Percentiles rank a stretch among this genome's conserved stretches.
These are phyloP conservation scores for Ashbya aceris DNA, from an alignment of 1,139 yeast genomes.

Conservation along the genomic window DNA sequence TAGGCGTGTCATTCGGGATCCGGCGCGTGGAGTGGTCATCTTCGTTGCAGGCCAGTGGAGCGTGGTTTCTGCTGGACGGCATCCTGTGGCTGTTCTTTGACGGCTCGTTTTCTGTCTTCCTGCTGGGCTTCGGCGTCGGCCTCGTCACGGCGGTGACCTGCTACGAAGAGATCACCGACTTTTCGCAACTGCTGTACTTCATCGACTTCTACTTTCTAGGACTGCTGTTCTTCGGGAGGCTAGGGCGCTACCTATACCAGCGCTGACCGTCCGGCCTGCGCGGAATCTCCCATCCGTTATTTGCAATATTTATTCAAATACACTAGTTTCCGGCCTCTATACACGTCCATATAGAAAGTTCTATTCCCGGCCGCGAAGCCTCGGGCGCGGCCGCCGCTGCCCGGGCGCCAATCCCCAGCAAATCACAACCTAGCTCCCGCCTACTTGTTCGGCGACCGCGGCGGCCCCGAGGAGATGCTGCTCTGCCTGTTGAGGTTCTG, in stretches of 20 bases:
- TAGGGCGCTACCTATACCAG: constrained; percentile 43
- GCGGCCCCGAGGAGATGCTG: constrained; percentile 30
- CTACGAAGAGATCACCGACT: constrained; percentile 20
- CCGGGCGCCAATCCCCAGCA: not conserved
- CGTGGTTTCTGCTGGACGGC: constrained; percentile 70
- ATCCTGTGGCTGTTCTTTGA: constrained; percentile 76
- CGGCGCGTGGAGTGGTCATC: constrained; percentile 75
- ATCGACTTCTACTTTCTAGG: constrained; percentile 56
- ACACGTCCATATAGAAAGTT: too few species aligned
- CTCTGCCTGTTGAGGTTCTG: constrained; percentile 22
- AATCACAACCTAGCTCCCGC: not conserved
- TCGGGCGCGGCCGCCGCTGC: not conserved
- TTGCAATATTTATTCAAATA: too few species aligned
- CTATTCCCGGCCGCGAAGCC: too few species aligned
- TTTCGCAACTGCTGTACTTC: constrained; percentile 24
- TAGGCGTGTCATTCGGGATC: constrained; percentile 79
- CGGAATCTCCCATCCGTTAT: too few species aligned
- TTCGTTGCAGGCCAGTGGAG: constrained; percentile 61
- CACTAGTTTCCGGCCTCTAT: too few species aligned
- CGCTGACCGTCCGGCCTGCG: constrained; percentile 12
- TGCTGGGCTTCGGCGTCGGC: constrained; percentile 40
- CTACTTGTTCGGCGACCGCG: constrained; percentile 27
- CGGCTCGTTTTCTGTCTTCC: constrained; percentile 59
- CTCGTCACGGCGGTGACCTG: constrained; percentile 33
- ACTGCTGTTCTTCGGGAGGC: constrained; percentile 57